phyloP scores from a whole-genome alignment of 345 rosid species.

The Eucalyptus marginata region DNA sequence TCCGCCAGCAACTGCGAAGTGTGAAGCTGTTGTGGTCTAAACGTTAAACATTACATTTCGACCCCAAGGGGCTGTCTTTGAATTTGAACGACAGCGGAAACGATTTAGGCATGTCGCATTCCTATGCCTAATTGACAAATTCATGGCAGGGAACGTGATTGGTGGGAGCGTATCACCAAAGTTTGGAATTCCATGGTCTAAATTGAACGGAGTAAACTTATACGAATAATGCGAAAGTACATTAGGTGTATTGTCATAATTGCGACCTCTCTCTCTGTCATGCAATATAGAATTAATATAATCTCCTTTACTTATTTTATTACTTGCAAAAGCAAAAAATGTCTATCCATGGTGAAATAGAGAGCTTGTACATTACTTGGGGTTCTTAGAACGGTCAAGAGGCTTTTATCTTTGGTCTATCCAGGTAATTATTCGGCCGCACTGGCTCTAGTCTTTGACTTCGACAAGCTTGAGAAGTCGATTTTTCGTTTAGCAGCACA shows the following conservation, averaged over 20 bases:
- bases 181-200: too few relatives aligned
- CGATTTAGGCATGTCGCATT: neutral
- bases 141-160: neutral
- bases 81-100: neutral
- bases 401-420: neutral
- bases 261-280: too few relatives aligned
- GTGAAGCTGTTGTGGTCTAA: neutral
- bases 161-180: neutral
- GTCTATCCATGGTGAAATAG: neutral
- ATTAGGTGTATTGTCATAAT: neutral
- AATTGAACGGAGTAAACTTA: too few relatives aligned
- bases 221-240: too few relatives aligned
- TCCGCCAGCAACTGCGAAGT: neutral
- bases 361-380: neutral
- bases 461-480: neutral
- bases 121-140: neutral
- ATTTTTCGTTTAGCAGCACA: neutral
- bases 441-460: neutral
- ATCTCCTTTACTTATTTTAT: neutral
- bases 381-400: neutral
- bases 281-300: too few relatives aligned
- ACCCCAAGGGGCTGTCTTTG: neutral
- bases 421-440: neutral
- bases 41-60: neutral
- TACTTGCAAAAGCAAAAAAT: neutral